phyloP scores from a whole-genome alignment of 164 flowering plant genomes.

The Vitis vinifera region ASM3070453v1 NC_081821.1:1471001-1471500 shows the following conservation, averaged over 20 bases:
- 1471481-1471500: not conserved
- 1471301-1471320: slow-evolving; percentile 73
- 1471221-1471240: slow-evolving; percentile 1
- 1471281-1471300: slow-evolving; percentile 97
- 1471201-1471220: slow-evolving; percentile 42
- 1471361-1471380: slow-evolving; percentile 88
- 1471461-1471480: slow-evolving; percentile 67
- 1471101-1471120: slow-evolving; percentile 93
- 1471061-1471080: slow-evolving; percentile 75
- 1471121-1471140: slow-evolving; percentile 91
- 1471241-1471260: not conserved
- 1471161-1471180: slow-evolving; percentile 95
- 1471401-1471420: slow-evolving; percentile 89
- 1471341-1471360: slow-evolving; percentile 80
- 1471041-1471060: slow-evolving; percentile 73
- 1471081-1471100: slow-evolving; percentile 78
- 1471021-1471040: slow-evolving; percentile 73
- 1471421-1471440: slow-evolving; percentile 88
- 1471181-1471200: slow-evolving; percentile 95
- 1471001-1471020: slow-evolving; percentile 71
- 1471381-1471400: slow-evolving; percentile 75
- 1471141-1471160: slow-evolving; percentile 86
- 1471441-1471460: slow-evolving; percentile 92
- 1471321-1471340: slow-evolving; percentile 52
- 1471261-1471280: not conserved